Evolutionary conservation across 345 rosid species (phyloP).

Genomic region (Brassica incana): DNA sequence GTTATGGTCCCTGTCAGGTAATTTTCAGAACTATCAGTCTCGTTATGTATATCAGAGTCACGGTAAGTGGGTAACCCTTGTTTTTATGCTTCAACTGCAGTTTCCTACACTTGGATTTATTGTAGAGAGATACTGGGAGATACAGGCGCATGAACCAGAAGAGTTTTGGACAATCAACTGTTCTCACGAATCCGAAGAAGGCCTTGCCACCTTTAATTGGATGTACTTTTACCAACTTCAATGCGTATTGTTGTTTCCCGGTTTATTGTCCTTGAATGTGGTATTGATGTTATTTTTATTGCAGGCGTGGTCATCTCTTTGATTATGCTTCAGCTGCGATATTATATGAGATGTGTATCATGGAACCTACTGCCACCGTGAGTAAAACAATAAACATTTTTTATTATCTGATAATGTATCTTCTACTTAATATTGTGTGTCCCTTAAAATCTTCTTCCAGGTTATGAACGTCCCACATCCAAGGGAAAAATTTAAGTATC

Average conservation of each 20-base stretch:
- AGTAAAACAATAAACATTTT: conserved; percentile 41
- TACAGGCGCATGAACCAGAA: conserved; percentile 94
- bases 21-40: conserved; percentile 14
- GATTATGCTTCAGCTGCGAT: conserved; percentile 75
- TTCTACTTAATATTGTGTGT: conserved; percentile 16
- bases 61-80: background rate
- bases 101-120: conserved; percentile 97
- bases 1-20: conserved; percentile 99
- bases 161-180: conserved; percentile 93
- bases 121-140: conserved; percentile 95
- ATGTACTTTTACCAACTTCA: conserved; percentile 51
- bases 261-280: conserved; percentile 15
- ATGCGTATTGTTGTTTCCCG: conserved; percentile 13
- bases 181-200: conserved; percentile 77
- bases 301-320: conserved; percentile 95
- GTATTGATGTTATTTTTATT: conserved; percentile 28
- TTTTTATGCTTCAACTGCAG: conserved; percentile 44
- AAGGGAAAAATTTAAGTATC: conserved; percentile 72
- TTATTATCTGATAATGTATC: conserved; percentile 16
- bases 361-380: conserved; percentile 86
- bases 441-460: conserved; percentile 37
- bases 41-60: conserved; percentile 22
- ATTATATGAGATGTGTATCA: conserved; percentile 89
- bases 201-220: conserved; percentile 79
- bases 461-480: conserved; percentile 76